phyloP scores from a whole-genome alignment of 306 rosid genomes.

The Rubus parviflorus region DNA sequence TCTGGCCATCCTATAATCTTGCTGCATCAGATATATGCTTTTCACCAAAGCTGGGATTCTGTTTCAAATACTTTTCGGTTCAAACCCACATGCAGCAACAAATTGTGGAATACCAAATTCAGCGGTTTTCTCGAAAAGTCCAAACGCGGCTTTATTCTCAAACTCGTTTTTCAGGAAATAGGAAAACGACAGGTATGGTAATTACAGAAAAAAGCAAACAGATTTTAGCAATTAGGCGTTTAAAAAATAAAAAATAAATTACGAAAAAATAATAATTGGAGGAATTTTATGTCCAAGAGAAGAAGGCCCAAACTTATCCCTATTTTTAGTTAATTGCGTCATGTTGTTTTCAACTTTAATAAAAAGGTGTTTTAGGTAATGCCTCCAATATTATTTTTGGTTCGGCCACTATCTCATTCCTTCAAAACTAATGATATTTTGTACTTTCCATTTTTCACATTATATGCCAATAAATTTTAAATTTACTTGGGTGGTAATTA shows the following conservation, averaged over 20 bases:
- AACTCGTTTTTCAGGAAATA: background rate
- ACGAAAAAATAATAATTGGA: background rate
- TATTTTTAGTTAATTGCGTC: background rate
- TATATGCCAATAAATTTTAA: too few relatives aligned
- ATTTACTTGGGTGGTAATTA: too few relatives aligned
- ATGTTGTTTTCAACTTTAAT: constrained; percentile 8
- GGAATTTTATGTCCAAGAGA: background rate
- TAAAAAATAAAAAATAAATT: background rate
- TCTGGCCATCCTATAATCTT: background rate
- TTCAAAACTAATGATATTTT: too few relatives aligned
- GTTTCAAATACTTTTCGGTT: constrained; percentile 22
- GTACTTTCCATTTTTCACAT: too few relatives aligned
- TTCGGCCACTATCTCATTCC: too few relatives aligned
- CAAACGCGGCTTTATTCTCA: background rate
- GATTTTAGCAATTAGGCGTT: too few relatives aligned
- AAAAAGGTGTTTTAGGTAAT: background rate
- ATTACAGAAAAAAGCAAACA: background rate
- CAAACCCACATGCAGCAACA: background rate
- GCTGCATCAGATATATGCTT: background rate
- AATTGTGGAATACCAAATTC: too few relatives aligned
- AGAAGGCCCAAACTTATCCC: background rate
- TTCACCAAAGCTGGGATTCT: constrained; percentile 2
- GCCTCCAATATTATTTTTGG: too few relatives aligned
- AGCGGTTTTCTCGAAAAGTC: background rate
- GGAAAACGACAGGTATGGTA: background rate